Conservation (phyloP, 495 filamentous ascomycete genomes). For the Neurospora sp. region DNA sequence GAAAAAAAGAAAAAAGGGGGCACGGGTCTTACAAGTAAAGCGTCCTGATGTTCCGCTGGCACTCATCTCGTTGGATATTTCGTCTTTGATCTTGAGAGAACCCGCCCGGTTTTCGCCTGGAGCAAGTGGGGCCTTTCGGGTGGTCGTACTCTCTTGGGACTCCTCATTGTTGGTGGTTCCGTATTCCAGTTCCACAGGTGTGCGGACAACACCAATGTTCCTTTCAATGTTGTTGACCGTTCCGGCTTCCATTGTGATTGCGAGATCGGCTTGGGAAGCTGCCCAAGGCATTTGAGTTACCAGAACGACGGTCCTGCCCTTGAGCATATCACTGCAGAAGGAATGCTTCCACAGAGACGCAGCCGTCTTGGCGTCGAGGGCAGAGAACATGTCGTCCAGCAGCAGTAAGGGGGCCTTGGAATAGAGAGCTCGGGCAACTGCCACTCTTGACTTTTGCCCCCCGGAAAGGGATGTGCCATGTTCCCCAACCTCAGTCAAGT, state of each 20-base stretch:
- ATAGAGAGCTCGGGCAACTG: constrained; percentile 60
- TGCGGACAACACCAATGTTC: constrained; percentile 26
- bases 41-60: constrained; percentile 23
- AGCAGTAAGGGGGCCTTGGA: constrained; percentile 52
- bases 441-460: constrained; percentile 60
- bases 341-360: constrained; percentile 38
- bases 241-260: constrained; percentile 33
- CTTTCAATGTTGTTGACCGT: constrained; percentile 22
- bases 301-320: constrained; percentile 25
- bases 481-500: constrained; percentile 56
- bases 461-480: constrained; percentile 58
- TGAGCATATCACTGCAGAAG: constrained; percentile 40
- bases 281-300: constrained; percentile 36
- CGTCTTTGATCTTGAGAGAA: not conserved
- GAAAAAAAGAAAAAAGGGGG: too few species aligned
- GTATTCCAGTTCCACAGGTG: constrained; percentile 14
- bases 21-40: constrained; percentile 19
- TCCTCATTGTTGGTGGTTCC: not conserved
- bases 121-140: not conserved
- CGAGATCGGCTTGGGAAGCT: constrained; percentile 35
- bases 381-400: constrained; percentile 63
- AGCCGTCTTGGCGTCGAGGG: constrained; percentile 43
- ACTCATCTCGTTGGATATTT: constrained; percentile 12
- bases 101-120: constrained; percentile 2
- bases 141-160: constrained; percentile 13